These are phyloP conservation scores for Picochlorum sp. DNA, from an alignment of 139 green algal species.

Conservation along the genomic window DNA sequence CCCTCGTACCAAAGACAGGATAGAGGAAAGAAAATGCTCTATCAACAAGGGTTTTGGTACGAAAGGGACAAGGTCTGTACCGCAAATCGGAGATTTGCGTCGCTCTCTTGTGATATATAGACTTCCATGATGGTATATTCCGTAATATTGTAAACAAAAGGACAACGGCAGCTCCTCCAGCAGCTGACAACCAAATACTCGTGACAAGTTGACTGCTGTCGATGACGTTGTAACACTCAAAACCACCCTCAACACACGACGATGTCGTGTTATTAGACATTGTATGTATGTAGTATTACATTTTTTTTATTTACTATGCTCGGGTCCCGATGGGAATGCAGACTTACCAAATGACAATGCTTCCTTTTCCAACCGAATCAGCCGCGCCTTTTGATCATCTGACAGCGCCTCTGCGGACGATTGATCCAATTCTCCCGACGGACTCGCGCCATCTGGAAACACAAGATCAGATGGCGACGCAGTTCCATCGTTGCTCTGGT, in stretches of 20 bases:
- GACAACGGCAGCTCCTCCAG: neutral
- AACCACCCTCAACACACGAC: neutral
- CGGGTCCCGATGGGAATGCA: no score
- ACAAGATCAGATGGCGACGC: no score
- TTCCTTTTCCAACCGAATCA: neutral
- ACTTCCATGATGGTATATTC: neutral
- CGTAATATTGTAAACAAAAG: neutral
- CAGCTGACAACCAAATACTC: neutral
- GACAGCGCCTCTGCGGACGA: neutral
- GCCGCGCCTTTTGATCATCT: neutral
- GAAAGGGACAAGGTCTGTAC: neutral
- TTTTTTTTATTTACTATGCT: no score
- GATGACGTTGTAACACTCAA: neutral
- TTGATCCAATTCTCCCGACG: neutral
- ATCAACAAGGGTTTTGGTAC: neutral
- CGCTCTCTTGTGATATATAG: constrained; percentile 4
- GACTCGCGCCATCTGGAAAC: neutral
- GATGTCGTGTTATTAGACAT: neutral
- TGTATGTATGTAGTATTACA: neutral
- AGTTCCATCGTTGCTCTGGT: neutral
- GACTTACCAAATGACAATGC: neutral
- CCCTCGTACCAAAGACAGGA: neutral
- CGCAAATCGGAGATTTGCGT: constrained; percentile 6
- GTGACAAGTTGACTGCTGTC: neutral
- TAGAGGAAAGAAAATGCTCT: constrained; percentile 1